Evolutionary conservation across 208 protist genomes (phyloP).

Genomic region (Strigomonas oncopelti): DNA sequence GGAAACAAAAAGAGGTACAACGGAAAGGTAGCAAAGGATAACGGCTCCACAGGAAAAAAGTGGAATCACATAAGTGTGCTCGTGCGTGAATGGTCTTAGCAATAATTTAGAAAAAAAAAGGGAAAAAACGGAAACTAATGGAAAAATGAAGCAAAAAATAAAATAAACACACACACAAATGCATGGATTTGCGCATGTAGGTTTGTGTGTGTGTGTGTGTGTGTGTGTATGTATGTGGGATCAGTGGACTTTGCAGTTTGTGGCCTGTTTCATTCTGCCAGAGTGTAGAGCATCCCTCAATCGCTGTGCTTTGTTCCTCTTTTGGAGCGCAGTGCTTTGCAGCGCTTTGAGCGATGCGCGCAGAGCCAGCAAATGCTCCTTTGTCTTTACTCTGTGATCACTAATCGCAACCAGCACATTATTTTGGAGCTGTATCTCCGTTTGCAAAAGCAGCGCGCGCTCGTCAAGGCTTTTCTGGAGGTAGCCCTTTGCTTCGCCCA

Average conservation of each 20-base stretch:
- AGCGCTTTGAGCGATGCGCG: slow-evolving; percentile 23
- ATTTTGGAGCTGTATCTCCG: slow-evolving; percentile 30
- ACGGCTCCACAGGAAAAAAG: not conserved
- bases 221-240: not conserved
- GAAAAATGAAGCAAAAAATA: not conserved
- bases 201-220: not conserved
- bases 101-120: slow-evolving; percentile 4
- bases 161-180: not conserved
- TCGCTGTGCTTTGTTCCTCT: slow-evolving; percentile 34
- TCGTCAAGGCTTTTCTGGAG: slow-evolving; percentile 12
- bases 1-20: too few relatives aligned
- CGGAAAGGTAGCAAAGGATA: too few relatives aligned
- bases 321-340: slow-evolving; percentile 29
- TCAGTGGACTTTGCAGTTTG: not conserved
- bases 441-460: slow-evolving; percentile 16
- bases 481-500: slow-evolving; percentile 12
- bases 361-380: slow-evolving; percentile 21
- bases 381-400: slow-evolving; percentile 17
- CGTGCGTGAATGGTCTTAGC: not conserved
- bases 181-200: too few relatives aligned
- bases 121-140: not conserved
- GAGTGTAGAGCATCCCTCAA: slow-evolving; percentile 12
- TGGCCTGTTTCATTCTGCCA: slow-evolving; percentile 4
- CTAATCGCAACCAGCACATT: slow-evolving; percentile 24
- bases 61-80: not conserved